phyloP scores from a whole-genome alignment of 2,329 filamentous ascomycete genomes.

The Fusarium gaditjirri region DNA sequence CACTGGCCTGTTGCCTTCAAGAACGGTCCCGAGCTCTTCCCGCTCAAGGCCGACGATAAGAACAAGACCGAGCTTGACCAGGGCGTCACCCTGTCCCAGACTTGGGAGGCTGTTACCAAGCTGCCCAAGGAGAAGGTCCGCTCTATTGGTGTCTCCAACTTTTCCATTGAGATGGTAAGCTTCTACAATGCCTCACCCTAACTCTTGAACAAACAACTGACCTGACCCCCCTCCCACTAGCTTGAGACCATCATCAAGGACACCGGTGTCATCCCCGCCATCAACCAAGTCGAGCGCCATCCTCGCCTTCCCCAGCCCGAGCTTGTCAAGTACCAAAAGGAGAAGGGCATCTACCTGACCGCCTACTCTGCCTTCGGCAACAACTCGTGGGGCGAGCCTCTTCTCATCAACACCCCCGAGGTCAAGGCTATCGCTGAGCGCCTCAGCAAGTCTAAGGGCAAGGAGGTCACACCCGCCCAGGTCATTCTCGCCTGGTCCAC shows the following conservation, averaged over 20 bases:
- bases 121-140: constrained; percentile 70
- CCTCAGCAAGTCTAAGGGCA: constrained; percentile 48
- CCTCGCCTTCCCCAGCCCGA: constrained; percentile 68
- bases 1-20: constrained; percentile 69
- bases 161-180: constrained; percentile 65
- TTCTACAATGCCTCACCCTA: not conserved
- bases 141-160: constrained; percentile 80
- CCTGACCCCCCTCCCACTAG: constrained; percentile 39
- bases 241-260: constrained; percentile 66
- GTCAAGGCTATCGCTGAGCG: constrained; percentile 66
- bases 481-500: constrained; percentile 68
- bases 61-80: constrained; percentile 56
- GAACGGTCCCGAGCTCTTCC: constrained; percentile 56
- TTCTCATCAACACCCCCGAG: constrained; percentile 67
- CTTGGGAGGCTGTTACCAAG: constrained; percentile 63
- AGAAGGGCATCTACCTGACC: constrained; percentile 73
- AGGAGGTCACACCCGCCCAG: constrained; percentile 56
- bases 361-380: constrained; percentile 69
- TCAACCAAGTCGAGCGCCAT: constrained; percentile 77
- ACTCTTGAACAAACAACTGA: not conserved
- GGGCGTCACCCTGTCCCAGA: constrained; percentile 54
- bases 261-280: constrained; percentile 67
- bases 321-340: constrained; percentile 68
- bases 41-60: constrained; percentile 51
- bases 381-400: constrained; percentile 57